A percentile compares a stretch with the other conserved stretches of the same genome.
Conservation (phyloP, 257 asterid genomes). For the Nicotiana undulata region DNA sequence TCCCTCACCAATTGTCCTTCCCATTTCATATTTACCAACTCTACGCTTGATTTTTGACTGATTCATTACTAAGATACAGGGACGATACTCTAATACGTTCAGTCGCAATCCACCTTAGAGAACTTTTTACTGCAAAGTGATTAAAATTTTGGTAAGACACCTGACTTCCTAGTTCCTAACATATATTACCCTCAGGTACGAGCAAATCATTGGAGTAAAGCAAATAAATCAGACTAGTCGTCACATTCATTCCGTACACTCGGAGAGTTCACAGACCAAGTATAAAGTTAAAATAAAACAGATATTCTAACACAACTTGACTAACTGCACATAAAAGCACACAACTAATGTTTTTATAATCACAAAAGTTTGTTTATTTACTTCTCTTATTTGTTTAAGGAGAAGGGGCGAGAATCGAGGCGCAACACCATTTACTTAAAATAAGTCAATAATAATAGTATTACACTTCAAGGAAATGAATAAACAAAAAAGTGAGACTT, state of each 20-base stretch:
- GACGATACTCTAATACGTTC: slow-evolving; percentile 3
- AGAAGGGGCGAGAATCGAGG: not conserved
- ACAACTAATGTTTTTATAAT: no score
- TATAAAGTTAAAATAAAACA: not conserved
- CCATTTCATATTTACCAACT: slow-evolving; percentile 84
- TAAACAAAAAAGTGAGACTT: not conserved
- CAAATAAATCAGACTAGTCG: not conserved
- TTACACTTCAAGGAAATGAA: not conserved
- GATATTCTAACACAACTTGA: not conserved
- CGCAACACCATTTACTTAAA: not conserved
- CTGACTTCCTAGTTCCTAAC: not conserved
- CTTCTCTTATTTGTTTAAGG: not conserved
- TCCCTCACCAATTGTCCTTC: slow-evolving; percentile 95
- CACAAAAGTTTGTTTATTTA: not conserved
- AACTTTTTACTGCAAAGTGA: slow-evolving; percentile 24
- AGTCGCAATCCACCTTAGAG: not conserved
- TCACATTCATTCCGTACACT: not conserved
- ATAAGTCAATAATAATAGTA: not conserved
- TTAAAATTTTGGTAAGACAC: not conserved
- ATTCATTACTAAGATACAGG: slow-evolving; percentile 37
- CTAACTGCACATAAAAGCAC: not conserved
- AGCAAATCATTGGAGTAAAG: no score
- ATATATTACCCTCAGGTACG: not conserved
- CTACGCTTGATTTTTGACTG: slow-evolving; percentile 55
- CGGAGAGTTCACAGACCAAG: not conserved